A percentile compares a stretch with the other conserved stretches of the same genome.
These are phyloP conservation scores for Venturia oleaginea DNA, from an alignment of 2,329 filamentous ascomycete genomes.

Conservation along the genomic window DNA sequence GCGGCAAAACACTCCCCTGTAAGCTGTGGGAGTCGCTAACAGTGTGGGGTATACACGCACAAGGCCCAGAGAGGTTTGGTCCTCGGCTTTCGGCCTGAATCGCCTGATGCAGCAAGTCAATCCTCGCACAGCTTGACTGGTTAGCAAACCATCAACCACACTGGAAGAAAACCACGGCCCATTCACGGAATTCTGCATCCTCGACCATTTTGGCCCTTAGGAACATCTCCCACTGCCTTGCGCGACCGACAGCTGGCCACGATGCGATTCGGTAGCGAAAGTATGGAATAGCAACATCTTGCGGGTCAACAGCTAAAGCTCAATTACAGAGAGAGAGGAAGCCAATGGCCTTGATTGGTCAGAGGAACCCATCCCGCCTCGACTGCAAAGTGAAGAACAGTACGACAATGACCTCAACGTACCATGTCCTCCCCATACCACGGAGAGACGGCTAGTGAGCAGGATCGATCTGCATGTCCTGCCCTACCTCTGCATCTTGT, in stretches of 20 bases:
- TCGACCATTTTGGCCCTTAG: background rate
- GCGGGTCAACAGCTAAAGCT: background rate
- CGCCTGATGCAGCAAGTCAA: no score
- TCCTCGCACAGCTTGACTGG: background rate
- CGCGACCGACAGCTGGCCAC: background rate
- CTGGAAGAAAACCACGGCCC: background rate
- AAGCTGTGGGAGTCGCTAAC: no score
- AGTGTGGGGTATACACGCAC: background rate
- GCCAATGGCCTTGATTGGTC: background rate
- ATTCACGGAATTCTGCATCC: background rate
- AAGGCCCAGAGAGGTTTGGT: background rate
- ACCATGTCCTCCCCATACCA: conserved; percentile 40
- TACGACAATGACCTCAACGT: conserved; percentile 30
- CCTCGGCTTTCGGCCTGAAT: background rate
- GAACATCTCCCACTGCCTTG: background rate
- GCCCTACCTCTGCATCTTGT: conserved; percentile 42
- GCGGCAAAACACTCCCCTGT: background rate
- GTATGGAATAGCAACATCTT: background rate
- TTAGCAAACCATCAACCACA: background rate
- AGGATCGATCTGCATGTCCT: conserved; percentile 41
- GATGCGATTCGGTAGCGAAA: background rate
- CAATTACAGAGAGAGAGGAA: background rate
- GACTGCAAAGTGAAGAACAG: conserved; percentile 14
- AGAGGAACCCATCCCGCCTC: background rate
- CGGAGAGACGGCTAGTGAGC: conserved; percentile 36